Conservation (phyloP, 108 stramenopile species). For the Aureococcus anophagefferens region DNA sequence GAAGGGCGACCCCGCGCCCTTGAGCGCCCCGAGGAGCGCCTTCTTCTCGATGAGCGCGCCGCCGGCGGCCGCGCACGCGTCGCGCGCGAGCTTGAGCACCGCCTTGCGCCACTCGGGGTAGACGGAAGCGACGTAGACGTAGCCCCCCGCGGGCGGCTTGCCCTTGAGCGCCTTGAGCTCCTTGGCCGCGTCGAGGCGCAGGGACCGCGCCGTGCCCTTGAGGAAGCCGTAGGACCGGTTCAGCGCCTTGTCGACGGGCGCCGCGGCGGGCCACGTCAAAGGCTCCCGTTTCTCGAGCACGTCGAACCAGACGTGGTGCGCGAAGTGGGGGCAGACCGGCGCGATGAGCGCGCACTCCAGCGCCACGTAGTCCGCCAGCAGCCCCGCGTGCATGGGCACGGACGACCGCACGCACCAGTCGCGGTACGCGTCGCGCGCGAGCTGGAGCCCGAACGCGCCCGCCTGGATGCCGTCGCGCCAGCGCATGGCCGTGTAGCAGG, state of each 20-base stretch:
- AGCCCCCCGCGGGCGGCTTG: background rate
- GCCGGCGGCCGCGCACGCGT: background rate
- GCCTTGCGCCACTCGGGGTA: background rate
- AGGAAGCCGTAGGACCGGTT: slow-evolving; percentile 33
- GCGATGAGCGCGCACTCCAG: slow-evolving; percentile 52
- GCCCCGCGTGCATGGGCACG: slow-evolving; percentile 67
- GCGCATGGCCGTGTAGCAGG: slow-evolving; percentile 61
- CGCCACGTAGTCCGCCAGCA: slow-evolving; percentile 36
- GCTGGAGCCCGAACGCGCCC: slow-evolving; percentile 82
- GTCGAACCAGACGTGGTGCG: slow-evolving; percentile 64
- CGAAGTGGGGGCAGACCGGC: slow-evolving; percentile 64
- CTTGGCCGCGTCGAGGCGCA: background rate
- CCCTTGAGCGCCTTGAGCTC: too few species aligned
- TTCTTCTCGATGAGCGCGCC: slow-evolving; percentile 65
- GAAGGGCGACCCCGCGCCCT: slow-evolving; percentile 20
- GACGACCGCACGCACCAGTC: slow-evolving; percentile 76
- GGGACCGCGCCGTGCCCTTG: too few species aligned
- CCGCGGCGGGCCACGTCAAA: slow-evolving; percentile 4
- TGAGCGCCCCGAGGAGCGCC: slow-evolving; percentile 48
- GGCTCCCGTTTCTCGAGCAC: slow-evolving; percentile 16
- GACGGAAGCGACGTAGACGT: background rate
- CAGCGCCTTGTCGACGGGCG: background rate
- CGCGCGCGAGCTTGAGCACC: background rate
- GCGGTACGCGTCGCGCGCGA: slow-evolving; percentile 78
- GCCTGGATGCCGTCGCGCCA: slow-evolving; percentile 81